Percentiles rank a stretch among this genome's conserved stretches.
Conservation (phyloP, 371 early-diverging fungal species). For the Rhizopus microsporus region DNA sequence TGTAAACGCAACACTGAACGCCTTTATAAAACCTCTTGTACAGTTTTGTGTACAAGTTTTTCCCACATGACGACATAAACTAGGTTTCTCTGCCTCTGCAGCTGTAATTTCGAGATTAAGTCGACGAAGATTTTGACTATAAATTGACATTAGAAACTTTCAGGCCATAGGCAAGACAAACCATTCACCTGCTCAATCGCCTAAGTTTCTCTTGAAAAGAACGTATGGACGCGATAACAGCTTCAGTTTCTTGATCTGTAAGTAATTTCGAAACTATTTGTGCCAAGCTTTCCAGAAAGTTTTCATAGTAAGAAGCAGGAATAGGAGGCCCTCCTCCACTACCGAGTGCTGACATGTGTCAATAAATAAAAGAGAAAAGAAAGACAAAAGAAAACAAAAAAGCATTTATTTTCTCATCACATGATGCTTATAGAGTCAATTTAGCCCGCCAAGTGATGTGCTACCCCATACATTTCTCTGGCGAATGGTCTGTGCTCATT, state of each 20-base stretch:
- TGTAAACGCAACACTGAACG: constrained; percentile 70
- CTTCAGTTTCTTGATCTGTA: constrained; percentile 82
- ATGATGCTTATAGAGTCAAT: constrained; percentile 3
- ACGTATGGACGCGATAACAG: constrained; percentile 65
- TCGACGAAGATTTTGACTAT: constrained; percentile 64
- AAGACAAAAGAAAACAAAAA: constrained; percentile 1
- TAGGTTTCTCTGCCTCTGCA: constrained; percentile 21
- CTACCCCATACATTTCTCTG: not conserved
- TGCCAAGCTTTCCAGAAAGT: constrained; percentile 80
- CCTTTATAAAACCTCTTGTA: constrained; percentile 71
- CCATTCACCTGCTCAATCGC: constrained; percentile 61
- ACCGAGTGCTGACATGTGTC: constrained; percentile 1
- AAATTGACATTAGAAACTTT: not conserved
- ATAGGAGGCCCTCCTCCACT: constrained; percentile 23
- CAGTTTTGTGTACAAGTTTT: constrained; percentile 77
- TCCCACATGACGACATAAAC: constrained; percentile 73
- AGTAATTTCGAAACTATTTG: constrained; percentile 73
- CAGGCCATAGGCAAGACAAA: not conserved
- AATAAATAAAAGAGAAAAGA: constrained; percentile 1
- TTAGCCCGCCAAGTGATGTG: not conserved
- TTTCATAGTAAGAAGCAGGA: constrained; percentile 57
- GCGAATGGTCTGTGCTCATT: no score
- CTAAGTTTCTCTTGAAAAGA: constrained; percentile 71
- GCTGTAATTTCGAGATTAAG: constrained; percentile 52
- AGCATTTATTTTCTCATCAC: constrained; percentile 10